These are phyloP conservation scores for Saturnispora dispora DNA, from an alignment of 805 yeast genomes.

Conservation along the genomic window DNA sequence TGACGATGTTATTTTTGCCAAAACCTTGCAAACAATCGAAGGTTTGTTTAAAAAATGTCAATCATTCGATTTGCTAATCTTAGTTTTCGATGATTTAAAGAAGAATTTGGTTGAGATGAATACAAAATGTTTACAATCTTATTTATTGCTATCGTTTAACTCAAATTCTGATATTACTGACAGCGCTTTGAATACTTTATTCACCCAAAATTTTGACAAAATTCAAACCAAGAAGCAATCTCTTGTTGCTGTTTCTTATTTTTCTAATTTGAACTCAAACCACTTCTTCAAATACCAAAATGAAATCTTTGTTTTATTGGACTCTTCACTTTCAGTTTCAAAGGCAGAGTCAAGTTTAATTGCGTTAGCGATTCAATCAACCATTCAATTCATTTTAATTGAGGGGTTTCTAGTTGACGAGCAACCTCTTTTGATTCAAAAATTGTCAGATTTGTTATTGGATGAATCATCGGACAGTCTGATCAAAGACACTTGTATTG, in stretches of 20 bases:
- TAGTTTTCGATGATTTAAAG: conserved; percentile 39
- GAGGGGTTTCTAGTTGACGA: conserved; percentile 33
- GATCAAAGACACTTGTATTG: conserved; percentile 44
- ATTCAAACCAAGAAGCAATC: conserved; percentile 8
- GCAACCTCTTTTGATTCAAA: conserved; percentile 37
- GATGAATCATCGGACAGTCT: conserved; percentile 35
- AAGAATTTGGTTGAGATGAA: conserved; percentile 28
- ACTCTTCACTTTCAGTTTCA: conserved; percentile 63
- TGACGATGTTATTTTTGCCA: conserved; percentile 29
- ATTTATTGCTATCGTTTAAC: conserved; percentile 47
- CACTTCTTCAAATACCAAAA: conserved; percentile 49
- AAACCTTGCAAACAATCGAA: conserved; percentile 37
- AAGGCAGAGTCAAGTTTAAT: conserved; percentile 61
- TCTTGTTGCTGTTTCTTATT: conserved; percentile 12
- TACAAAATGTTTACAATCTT: conserved; percentile 53
- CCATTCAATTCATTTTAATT: conserved; percentile 47
- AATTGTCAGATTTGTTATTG: conserved; percentile 55
- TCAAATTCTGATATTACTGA: conserved; percentile 37
- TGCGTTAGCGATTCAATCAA: conserved; percentile 54
- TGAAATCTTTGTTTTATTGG: conserved; percentile 53
- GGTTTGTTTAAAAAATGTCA: conserved; percentile 31
- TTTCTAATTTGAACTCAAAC: conserved; percentile 24
- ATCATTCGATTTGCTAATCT: conserved; percentile 15
- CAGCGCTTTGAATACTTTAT: conserved; percentile 36
- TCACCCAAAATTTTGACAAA: conserved; percentile 16